Percentiles rank a stretch among this genome's conserved stretches.
These are phyloP conservation scores for Rhododendron vialii DNA, from an alignment of 148 eudicot species.

Conservation along the genomic window DNA sequence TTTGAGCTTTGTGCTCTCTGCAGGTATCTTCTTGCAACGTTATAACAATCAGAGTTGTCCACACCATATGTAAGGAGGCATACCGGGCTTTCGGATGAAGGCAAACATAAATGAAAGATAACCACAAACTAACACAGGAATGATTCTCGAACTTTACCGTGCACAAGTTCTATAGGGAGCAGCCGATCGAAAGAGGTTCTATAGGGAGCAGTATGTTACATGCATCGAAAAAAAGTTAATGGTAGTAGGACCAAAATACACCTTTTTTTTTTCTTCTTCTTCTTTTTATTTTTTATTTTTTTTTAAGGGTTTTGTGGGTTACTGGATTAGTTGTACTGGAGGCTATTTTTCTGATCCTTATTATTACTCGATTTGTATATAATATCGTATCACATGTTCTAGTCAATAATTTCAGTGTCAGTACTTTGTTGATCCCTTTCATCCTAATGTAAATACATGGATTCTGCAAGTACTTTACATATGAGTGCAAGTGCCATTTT, in stretches of 20 bases:
- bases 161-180: background rate
- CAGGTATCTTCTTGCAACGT: background rate
- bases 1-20: background rate
- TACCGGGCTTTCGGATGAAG: background rate
- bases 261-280: background rate
- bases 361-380: background rate
- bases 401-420: background rate
- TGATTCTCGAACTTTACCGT: conserved; percentile 1
- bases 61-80: background rate
- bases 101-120: background rate
- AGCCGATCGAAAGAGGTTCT: background rate
- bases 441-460: background rate
- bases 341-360: background rate
- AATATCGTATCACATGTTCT: background rate
- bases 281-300: background rate
- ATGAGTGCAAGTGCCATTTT: background rate
- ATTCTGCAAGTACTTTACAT: background rate
- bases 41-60: background rate
- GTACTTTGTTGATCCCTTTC: background rate
- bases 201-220: background rate
- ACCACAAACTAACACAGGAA: background rate
- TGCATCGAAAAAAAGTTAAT: too few relatives aligned
- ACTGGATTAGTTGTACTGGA: background rate
- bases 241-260: background rate
- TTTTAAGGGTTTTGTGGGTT: background rate